Base-by-base conservation (phyloP, 2,329 filamentous ascomycete genomes). In the Arthroderma sp. region DNA sequence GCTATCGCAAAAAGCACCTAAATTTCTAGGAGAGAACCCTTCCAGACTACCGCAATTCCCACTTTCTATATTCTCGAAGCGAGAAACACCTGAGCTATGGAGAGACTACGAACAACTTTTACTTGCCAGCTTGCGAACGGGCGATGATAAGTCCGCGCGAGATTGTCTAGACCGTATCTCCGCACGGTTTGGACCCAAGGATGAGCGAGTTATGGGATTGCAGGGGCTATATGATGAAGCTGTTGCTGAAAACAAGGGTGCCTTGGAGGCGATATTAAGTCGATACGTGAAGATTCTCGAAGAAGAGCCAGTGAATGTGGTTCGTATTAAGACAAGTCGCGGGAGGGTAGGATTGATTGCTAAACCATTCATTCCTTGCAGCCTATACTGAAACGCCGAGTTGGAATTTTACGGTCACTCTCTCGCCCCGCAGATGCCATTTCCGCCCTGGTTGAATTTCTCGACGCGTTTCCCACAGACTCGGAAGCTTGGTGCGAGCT, bases 401-500 rank as follows among this genome's bases (percentile, higher is more conserved):
- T 89, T 48, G 83, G 87, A 4, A 72, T 96, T 32, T 68, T 96
- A 47, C 78, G 80, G 53, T 83, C 81, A 29, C 72, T 93, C 62
- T 80, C 78, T 29, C 79, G 78, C 55, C 69, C 70, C 1, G 57
- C 74, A 1, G 86, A 95, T 50, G 85, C 91, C 1, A 83, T 88
- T 38, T 67, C 77, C 30, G 79, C 81, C 29, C 66, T 96, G 47
- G 78, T 80, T 49, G 73, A 80, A 46, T 72, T 96, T 29, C 69
- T 98, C 39, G 83, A 93, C 58, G 80, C 82, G 49, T 83, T 81
- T 44, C 88, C 91, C 1, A 94, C 85, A 1, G 91, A 98, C 66
- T 80, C 82, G 4, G 91, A 98, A 68, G 81, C 84, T 6, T 98
- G 91, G 91, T 78, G 85, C 43, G 91, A 98, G 67, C 71, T 96